Conservation (phyloP, 2,329 filamentous ascomycete genomes). For the Alternaria rosae region DNA sequence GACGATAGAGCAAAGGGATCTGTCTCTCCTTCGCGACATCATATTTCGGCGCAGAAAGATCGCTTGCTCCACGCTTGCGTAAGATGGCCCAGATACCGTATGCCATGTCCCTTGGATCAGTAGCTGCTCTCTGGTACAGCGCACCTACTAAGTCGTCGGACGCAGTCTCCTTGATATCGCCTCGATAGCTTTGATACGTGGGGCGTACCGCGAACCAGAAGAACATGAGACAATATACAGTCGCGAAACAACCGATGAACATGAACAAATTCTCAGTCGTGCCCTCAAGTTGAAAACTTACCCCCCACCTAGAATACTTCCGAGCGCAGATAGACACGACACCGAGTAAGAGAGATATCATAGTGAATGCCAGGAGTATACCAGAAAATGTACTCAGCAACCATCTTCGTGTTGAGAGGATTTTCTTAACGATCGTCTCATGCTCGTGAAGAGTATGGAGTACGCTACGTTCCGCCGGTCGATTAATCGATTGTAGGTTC, state of each 20-base stretch:
- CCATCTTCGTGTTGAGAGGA: not conserved
- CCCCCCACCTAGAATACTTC: not conserved
- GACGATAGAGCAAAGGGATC: not conserved
- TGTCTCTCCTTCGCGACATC: not conserved
- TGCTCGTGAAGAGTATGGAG: not conserved
- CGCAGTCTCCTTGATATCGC: not conserved
- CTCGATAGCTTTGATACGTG: not conserved
- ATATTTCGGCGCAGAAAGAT: not conserved
- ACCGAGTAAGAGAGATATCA: not conserved
- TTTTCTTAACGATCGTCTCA: not conserved
- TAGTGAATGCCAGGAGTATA: not conserved
- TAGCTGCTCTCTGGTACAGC: not conserved
- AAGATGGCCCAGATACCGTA: not conserved
- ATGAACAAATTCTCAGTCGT: not conserved
- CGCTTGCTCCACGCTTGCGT: not conserved
- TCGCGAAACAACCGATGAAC: not conserved
- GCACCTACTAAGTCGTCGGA: not conserved
- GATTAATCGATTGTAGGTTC: not conserved
- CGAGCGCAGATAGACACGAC: not conserved
- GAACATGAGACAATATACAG: too few relatives aligned
- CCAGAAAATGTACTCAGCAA: not conserved
- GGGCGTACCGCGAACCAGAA: not conserved
- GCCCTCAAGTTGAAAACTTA: not conserved
- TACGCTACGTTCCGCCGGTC: not conserved
- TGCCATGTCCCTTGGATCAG: not conserved